Conservation (phyloP, 2,329 filamentous ascomycete species). For the Penicillium olsonii region DNA sequence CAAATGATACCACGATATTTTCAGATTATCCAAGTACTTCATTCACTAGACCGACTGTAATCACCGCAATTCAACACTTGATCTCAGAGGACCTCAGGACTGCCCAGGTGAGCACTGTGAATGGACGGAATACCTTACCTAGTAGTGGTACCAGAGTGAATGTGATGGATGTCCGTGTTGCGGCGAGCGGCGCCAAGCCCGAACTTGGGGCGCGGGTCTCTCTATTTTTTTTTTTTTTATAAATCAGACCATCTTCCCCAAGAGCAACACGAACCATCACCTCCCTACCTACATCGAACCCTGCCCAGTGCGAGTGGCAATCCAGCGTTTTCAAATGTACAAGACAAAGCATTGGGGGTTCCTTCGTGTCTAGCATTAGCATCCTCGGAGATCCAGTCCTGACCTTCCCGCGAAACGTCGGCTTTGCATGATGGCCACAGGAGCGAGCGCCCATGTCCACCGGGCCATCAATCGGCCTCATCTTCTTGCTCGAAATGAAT, state of each 20-base stretch:
- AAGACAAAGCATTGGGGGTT: neutral
- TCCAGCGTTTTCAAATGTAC: too few species aligned
- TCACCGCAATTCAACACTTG: too few species aligned
- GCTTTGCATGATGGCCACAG: slow-evolving; percentile 13
- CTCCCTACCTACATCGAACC: too few species aligned
- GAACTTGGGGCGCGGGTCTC: neutral
- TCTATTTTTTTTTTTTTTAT: neutral
- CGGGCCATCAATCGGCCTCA: slow-evolving; percentile 4
- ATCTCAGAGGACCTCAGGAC: too few species aligned
- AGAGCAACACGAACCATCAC: too few species aligned
- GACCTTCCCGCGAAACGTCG: neutral
- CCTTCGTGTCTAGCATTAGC: neutral
- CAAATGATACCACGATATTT: slow-evolving; percentile 7
- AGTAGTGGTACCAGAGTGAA: too few species aligned
- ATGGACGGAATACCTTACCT: too few species aligned
- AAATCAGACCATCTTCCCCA: neutral
- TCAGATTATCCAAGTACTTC: neutral
- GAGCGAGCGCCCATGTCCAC: slow-evolving; percentile 7
- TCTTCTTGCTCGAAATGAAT: neutral
- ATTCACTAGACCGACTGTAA: neutral
- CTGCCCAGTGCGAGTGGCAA: too few species aligned
- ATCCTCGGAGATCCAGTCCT: slow-evolving; percentile 1
- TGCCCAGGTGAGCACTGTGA: too few species aligned
- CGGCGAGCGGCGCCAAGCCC: neutral
- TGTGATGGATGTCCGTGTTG: too few species aligned